Evolutionary conservation across 768 basidiomycete species (phyloP), one percentile per base, ranked within the genome.

Genomic region (Lactifluus hygrophoroides): DNA sequence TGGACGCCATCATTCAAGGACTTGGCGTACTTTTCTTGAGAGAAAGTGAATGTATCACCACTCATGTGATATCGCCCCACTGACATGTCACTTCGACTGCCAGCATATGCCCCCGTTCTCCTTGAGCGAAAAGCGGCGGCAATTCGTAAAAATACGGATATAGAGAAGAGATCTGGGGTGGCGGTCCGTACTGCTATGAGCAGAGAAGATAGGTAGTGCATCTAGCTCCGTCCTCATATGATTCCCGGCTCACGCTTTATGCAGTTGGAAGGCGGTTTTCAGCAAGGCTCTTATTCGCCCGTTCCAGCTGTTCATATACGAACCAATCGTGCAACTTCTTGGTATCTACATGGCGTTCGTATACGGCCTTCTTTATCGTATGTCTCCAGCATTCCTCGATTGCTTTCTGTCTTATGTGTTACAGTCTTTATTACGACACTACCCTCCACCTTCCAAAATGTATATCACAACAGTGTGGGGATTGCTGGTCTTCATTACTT

Each of bases 401-500:
- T 3, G 30, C n/a, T 38, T 38, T 10, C 10, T 35, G 23, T 48
- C 48, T 35, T 7, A 45, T 16, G 34, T 9, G 4, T 43, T 17
- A 1, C 55, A 88, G 86, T 88, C 23, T 84, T 84, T 66, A 70
- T 88, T 32, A 85, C 84, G 1, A 85, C 79, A 0, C 78, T 88
- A 28, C 81, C 86, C 0, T 62, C 69, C 0, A 85, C 86, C 44
- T 88, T 82, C 63, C 68, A 73, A 51, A 69, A 71, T 3, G 68
- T 76, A 0, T 91, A 90, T 65, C 69, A 76, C 37, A 70, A 87
- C 66, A 59, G 66, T 0, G 69, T 77, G 10, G 84, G 86, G 5
- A 82, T 85, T 49, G 75, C 80, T 0, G 84, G 86, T 0, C 68
- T 90, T 30, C 75, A 90, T 64, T 93, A 89, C 63, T 73, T 90